phyloP scores from a whole-genome alignment of 805 yeast genomes.

The Candida xyloterini region DNA sequence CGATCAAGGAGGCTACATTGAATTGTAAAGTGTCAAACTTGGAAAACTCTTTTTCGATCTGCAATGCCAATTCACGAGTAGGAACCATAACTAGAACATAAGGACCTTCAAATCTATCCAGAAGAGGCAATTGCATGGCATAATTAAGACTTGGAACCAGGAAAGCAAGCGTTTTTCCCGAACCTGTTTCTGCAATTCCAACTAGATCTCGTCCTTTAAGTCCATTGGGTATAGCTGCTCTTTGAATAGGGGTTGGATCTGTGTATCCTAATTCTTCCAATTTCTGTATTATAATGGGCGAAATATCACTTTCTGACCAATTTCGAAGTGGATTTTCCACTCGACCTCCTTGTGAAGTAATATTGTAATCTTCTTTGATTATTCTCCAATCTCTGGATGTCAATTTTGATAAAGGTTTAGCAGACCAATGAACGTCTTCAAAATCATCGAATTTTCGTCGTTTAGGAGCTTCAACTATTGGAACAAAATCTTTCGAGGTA shows the following conservation, averaged over 20 bases:
- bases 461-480: constrained; percentile 32
- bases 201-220: constrained; percentile 60
- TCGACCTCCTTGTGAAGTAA: constrained; percentile 51
- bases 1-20: constrained; percentile 67
- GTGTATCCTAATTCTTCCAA: constrained; percentile 42
- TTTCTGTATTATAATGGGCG: constrained; percentile 38
- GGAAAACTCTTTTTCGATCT: constrained; percentile 66
- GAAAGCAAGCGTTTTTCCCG: constrained; percentile 90
- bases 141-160: constrained; percentile 67
- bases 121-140: constrained; percentile 43
- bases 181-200: constrained; percentile 95
- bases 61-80: constrained; percentile 90
- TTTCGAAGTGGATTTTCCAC: constrained; percentile 59
- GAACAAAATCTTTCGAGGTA: constrained; percentile 46
- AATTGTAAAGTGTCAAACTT: constrained; percentile 35
- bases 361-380: constrained; percentile 71
- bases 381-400: constrained; percentile 86
- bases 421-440: constrained; percentile 56
- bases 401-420: constrained; percentile 65
- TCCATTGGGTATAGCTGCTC: constrained; percentile 80
- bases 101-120: constrained; percentile 63
- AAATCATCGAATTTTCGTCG: constrained; percentile 16
- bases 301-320: constrained; percentile 68
- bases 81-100: constrained; percentile 81
- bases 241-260: constrained; percentile 87